Base-by-base conservation (phyloP, 1,284 basidiomycete species). In the Quambalaria eucalypti region DNA sequence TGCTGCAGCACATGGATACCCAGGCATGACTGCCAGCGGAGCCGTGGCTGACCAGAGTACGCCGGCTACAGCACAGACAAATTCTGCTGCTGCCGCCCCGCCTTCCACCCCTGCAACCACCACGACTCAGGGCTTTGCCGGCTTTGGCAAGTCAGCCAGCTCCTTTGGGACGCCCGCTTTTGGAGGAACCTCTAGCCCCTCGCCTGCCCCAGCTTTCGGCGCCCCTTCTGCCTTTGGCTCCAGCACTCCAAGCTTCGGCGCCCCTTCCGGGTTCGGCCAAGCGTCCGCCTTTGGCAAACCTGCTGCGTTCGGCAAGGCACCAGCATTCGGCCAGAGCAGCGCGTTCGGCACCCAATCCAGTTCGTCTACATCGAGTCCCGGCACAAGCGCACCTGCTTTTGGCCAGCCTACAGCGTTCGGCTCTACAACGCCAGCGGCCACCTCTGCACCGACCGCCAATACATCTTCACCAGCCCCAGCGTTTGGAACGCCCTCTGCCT, bases 1-100 rank as follows among this genome's bases (percentile, higher is more conserved):
- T n/a, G 36, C 36, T 46, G 42, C 42, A 19, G 29, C 76, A 57
- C 4, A 76, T 61, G n/a, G 55, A 38, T 81, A 80, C 59, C 70
- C 74, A 1, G 76, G 74, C 1, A 79, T 80, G 78, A 55, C 12
- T 7, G 42, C 50, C 8, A 31, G 26, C 23, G 42, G 25, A 48
- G 50, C 21, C n/a, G 21, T n/a, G n/a, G n/a, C 19, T 26, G 28
- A 21, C 23, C 19, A 7, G 28, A 10, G 25, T 19, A 21, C 26
- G 10, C 31, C 28, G 14, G 29, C 28, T 8, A 14, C 28, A 33
- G 10, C 23, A 21, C 33, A 28, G 47, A 14, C 31, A 5, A 38
- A 14, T 4, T 10, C 36, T 4, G 21, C n/a, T n/a, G n/a, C n/a
- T n/a, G n/a, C n/a, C n/a, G n/a, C n/a, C n/a, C n/a, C 44, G 21